phyloP scores from a whole-genome alignment of 1,284 basidiomycete genomes.

The Austroboletus novae-zelandiae region DNA sequence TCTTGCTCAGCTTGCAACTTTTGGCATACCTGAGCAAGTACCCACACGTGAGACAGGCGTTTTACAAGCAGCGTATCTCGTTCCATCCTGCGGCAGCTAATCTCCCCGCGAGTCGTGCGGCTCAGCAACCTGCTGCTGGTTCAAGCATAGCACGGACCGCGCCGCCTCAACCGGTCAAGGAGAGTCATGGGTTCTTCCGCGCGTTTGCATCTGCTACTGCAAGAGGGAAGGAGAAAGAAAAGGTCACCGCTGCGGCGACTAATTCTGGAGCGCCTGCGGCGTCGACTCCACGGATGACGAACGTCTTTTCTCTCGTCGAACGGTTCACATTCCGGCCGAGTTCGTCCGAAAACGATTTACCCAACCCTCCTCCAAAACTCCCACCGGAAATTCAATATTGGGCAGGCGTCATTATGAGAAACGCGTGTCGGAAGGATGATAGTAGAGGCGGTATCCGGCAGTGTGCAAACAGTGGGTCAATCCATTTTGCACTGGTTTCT shows the following conservation, averaged over 20 bases:
- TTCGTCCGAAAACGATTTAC: conserved; percentile 71
- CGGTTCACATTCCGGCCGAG: conserved; percentile 93
- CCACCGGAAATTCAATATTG: conserved; percentile 97
- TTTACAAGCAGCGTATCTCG: conserved; percentile 79
- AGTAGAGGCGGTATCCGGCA: conserved; percentile 90
- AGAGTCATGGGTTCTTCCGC: conserved; percentile 37
- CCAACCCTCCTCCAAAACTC: conserved; percentile 68
- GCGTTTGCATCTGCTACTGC: conserved; percentile 36
- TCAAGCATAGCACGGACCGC: conserved; percentile 20
- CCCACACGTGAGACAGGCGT: conserved; percentile 95
- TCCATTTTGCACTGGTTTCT: conserved; percentile 1
- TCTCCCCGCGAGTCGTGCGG: conserved; percentile 21
- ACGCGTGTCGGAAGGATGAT: conserved; percentile 98
- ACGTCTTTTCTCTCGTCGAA: conserved; percentile 95
- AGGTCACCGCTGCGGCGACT: conserved; percentile 19
- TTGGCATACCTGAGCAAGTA: conserved; percentile 98
- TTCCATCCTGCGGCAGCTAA: conserved; percentile 70
- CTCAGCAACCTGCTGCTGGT: conserved; percentile 21
- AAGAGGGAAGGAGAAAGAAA: conserved; percentile 46
- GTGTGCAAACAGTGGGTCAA: conserved; percentile 83
- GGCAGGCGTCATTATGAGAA: conserved; percentile 99
- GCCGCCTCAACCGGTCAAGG: conserved; percentile 21
- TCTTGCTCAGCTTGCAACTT: conserved; percentile 87
- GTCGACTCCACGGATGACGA: conserved; percentile 54
- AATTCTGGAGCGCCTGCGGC: conserved; percentile 8